Evolutionary conservation across 768 basidiomycete genomes (phyloP), one percentile per base, ranked within the genome.

Genomic region (Mycena metata): DNA sequence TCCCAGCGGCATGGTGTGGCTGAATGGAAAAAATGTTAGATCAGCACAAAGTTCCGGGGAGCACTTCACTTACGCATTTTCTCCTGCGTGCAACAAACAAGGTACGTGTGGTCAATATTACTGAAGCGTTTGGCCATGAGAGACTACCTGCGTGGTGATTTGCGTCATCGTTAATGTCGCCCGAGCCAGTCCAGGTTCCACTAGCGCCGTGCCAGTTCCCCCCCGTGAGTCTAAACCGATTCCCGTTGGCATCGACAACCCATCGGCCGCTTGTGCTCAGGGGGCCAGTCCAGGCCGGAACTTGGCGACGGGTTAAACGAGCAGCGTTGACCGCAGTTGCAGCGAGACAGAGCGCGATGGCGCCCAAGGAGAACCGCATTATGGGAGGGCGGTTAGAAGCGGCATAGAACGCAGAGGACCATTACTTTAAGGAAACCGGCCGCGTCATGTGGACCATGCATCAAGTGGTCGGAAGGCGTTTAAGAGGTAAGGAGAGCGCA

Each of bases 1-100:
- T 1, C 63, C 70, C 26, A 72, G 64, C 8, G 70, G 70, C 66
- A 72, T 68, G 10, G 67, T 72, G 45, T 72, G 70, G 3, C 69
- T 70, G 13, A 39, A 39, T 4, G n/a, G n/a, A n/a, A n/a, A n/a
- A n/a, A n/a, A n/a, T n/a, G n/a, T n/a, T n/a, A n/a, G n/a, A n/a
- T n/a, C n/a, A n/a, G n/a, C n/a, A n/a, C n/a, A n/a, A n/a, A n/a
- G n/a, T n/a, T n/a, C n/a, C n/a, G n/a, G n/a, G n/a, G n/a, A n/a
- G n/a, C n/a, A 39, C 2, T 39, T 52, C n/a, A n/a, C n/a, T n/a
- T n/a, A 69, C 60, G 69, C 30, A 16, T 66, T 66, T 17, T 69
- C 64, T 30, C 59, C 49, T 0, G 64, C 56, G 33, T 69, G 69
- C n/a, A n/a, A n/a, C n/a, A n/a, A n/a, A 45, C 66, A 62, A 56